Evolutionary conservation across 2,329 filamentous ascomycete species (phyloP), one percentile per base, ranked within the genome.

Genomic region (Rhynchosporium graminicola): DNA sequence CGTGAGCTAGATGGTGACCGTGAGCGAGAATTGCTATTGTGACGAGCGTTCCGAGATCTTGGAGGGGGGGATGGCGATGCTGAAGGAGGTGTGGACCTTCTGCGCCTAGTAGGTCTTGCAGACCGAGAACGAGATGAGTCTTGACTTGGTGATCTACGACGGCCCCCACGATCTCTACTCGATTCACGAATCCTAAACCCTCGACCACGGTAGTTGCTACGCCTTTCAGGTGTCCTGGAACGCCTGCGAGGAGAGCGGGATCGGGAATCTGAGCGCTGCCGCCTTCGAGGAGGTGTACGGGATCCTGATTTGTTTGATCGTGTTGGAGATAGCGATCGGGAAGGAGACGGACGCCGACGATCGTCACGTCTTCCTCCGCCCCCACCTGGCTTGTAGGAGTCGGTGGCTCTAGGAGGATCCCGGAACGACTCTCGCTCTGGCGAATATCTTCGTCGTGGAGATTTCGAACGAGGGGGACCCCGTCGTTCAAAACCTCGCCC

Each of bases 381-480:
- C 59, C 70, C 71, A 66, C 67, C 68, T 57, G 74, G 74, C 60
- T 73, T 70, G 59, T 74, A 76, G 40, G 71, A 71, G 69, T 74
- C 76, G 20, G 29, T 54, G 36, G 36, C 20, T 62, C 73, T 68
- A 7, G 65, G 65, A 28, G 66, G 67, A n/a, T 46, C 62, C 43
- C 69, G 65, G 47, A 76, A 75, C 20, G 72, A 71, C 28, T 74
- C 74, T 51, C 75, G 72, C 28, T 74, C 72, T 59, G 75, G 72
- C 1, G 76, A 75, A 59, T 74, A 74, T 60, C 74, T 74, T 59
- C 77, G 73, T 38, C 75, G 74, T 43, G 74, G 75, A 2, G 80
- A 80, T 61, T 78, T 76, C 12, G 77, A 77, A 29, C 72, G 74
- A 42, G 78, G 76, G 47, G 78, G 78, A 28, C 78, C 78, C 54